Base-by-base conservation (phyloP, 2,329 filamentous ascomycete genomes). In the Botryotinia convoluta region DNA sequence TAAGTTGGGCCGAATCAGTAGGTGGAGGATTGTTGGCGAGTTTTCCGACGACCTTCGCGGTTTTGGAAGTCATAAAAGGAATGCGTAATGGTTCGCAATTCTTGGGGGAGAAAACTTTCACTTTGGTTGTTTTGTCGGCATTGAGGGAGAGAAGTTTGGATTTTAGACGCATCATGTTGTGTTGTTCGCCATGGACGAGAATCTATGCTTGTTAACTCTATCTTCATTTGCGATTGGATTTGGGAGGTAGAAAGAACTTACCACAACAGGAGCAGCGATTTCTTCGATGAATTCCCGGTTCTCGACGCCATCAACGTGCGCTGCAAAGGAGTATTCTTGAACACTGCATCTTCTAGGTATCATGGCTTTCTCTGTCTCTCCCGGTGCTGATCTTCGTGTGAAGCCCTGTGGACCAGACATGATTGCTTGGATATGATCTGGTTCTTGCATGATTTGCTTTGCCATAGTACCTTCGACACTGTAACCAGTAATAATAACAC, bases 391-490 rank as follows among this genome's bases (percentile, higher is more conserved):
- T 7, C 88, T 89, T 10, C 89, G 87, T 22, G 88, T 60, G 90
- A 88, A 3, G 87, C 89, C 88, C 90, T 44, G 87, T 87, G 78
- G 89, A 90, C 73, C 92, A 87, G 91, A 94, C 91, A 97, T 98
- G 79, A 98, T 92, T 0, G 95, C 95, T 74, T 94, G 94, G 73
- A 99, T 98, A 79, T 94, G 91, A 75, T 98, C 95, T 0, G 96
- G 96, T 81, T 98, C 96, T 77, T 95, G 93, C 84, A 98, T 92
- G 75, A 99, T 93, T 79, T 96, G 91, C 82, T 97, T 95, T 5
- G 94, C 96, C 95, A 99, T 98, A 0, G 96, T 99, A 9, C 96
- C 96, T 83, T 99, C 96, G 12, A 99, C 95, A 75, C 94, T 98
- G 84, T 99, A 99, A 81, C 96, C 96, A 0, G 96, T 99, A 82